A percentile compares a stretch with the other conserved stretches of the same genome.
Evolutionary conservation across 495 filamentous ascomycete species (phyloP).

Genomic region (Penicillium atrosanguineum): DNA sequence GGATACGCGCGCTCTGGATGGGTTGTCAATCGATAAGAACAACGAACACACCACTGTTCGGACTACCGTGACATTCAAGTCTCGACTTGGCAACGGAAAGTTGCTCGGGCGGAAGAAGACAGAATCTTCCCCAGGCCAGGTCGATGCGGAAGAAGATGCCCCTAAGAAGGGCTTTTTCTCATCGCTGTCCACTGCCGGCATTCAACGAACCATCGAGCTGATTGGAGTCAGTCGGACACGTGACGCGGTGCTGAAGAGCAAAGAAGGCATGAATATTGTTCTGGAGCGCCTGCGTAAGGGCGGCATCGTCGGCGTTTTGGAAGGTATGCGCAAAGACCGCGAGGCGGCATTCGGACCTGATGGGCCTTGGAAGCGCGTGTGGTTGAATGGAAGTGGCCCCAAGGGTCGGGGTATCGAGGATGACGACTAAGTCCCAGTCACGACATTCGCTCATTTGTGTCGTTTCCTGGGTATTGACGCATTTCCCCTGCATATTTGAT

Average conservation of each 20-base stretch:
- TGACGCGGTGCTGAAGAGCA: slow-evolving; percentile 80
- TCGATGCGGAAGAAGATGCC: slow-evolving; percentile 49
- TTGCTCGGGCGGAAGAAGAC: slow-evolving; percentile 53
- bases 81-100: slow-evolving; percentile 72
- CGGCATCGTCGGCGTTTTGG: slow-evolving; percentile 80
- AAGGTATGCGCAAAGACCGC: slow-evolving; percentile 75
- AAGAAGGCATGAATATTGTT: slow-evolving; percentile 93
- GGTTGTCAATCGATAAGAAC: slow-evolving; percentile 36
- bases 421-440: slow-evolving; percentile 23
- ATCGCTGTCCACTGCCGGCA: slow-evolving; percentile 72
- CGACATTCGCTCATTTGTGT: slow-evolving; percentile 11
- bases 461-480: not conserved
- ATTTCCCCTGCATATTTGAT: not conserved
- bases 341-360: slow-evolving; percentile 46
- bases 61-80: slow-evolving; percentile 82
- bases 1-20: slow-evolving; percentile 18
- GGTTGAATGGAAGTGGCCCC: slow-evolving; percentile 35
- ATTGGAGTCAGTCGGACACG: slow-evolving; percentile 81
- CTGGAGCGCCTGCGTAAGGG: slow-evolving; percentile 79
- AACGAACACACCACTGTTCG: slow-evolving; percentile 74
- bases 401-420: slow-evolving; percentile 28
- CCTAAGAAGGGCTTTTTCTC: slow-evolving; percentile 63
- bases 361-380: slow-evolving; percentile 49
- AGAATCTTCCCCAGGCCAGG: slow-evolving; percentile 20
- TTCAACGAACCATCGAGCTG: slow-evolving; percentile 86